phyloP scores from a whole-genome alignment of 805 yeast genomes.

The Wickerhamiella bombiphila region DNA sequence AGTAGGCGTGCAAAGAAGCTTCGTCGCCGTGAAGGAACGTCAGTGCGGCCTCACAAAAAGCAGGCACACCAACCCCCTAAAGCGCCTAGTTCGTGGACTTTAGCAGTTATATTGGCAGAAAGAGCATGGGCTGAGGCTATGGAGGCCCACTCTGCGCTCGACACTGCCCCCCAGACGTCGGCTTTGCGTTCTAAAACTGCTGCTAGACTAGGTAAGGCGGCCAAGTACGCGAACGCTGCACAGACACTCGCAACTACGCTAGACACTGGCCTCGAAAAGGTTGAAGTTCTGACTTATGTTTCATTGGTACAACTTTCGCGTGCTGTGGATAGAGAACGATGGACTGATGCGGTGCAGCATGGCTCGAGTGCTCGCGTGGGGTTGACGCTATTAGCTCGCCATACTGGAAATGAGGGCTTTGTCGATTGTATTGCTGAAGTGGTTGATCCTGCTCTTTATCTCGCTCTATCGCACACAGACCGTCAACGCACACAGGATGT shows the following conservation, averaged over 20 bases:
- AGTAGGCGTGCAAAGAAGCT: slow-evolving; percentile 46
- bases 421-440: slow-evolving; percentile 41
- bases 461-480: slow-evolving; percentile 34
- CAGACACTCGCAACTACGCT: slow-evolving; percentile 4
- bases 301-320: slow-evolving; percentile 41
- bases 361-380: slow-evolving; percentile 49
- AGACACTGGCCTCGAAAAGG: slow-evolving; percentile 5
- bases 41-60: slow-evolving; percentile 52
- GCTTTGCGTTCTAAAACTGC: slow-evolving; percentile 31
- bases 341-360: slow-evolving; percentile 37
- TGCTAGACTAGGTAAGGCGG: slow-evolving; percentile 56
- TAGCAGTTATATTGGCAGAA: slow-evolving; percentile 58
- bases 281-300: slow-evolving; percentile 17
- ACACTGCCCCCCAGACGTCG: slow-evolving; percentile 33
- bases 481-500: slow-evolving; percentile 28
- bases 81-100: slow-evolving; percentile 34
- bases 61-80: slow-evolving; percentile 26
- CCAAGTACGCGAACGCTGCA: slow-evolving; percentile 31
- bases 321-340: slow-evolving; percentile 38
- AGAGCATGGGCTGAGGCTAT: slow-evolving; percentile 58
- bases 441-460: slow-evolving; percentile 52
- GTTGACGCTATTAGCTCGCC: slow-evolving; percentile 36
- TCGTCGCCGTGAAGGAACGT: slow-evolving; percentile 49
- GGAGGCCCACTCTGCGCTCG: slow-evolving; percentile 43
- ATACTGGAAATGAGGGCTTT: slow-evolving; percentile 25